Evolutionary conservation across 169 alveolate genomes (phyloP).

Genomic region (Theileria sp.): DNA sequence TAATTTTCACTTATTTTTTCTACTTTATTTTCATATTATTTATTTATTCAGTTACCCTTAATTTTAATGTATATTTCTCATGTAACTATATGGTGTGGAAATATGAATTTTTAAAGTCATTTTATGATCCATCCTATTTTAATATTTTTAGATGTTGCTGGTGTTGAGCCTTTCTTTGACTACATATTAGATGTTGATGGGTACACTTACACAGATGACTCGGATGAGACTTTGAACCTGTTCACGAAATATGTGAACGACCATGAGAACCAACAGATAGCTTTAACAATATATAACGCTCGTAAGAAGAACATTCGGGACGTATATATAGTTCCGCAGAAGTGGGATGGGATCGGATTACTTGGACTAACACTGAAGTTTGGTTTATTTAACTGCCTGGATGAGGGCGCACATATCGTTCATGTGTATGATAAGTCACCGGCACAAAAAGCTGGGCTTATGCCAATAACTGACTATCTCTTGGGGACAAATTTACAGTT

Average conservation of each 20-base stretch:
- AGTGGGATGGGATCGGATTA: conserved; percentile 77
- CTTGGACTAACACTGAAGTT: conserved; percentile 71
- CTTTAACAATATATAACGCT: conserved; percentile 67
- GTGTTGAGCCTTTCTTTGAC: conserved; percentile 76
- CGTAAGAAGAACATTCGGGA: conserved; percentile 60
- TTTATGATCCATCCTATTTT: neutral
- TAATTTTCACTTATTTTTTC: neutral
- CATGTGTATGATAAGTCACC: conserved; percentile 66
- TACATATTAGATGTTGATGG: conserved; percentile 71
- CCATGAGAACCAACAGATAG: conserved; percentile 60
- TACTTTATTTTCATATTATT: neutral
- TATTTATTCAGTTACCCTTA: no score
- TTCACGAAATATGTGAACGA: conserved; percentile 64
- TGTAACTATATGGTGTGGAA: neutral
- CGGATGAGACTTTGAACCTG: conserved; percentile 60
- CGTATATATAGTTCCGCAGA: conserved; percentile 68
- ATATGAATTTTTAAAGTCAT: no score
- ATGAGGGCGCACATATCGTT: conserved; percentile 70
- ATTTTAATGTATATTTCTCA: no score
- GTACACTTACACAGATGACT: conserved; percentile 60
- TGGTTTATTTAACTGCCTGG: conserved; percentile 67
- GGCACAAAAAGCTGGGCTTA: conserved; percentile 64
- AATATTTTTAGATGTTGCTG: conserved; percentile 40
- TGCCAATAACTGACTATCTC: conserved; percentile 68
- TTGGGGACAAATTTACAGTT: conserved; percentile 64